A percentile compares a stretch with the other conserved stretches of the same genome.
phyloP scores from a whole-genome alignment of 257 asterid genomes.

The Voacanga thouarsii region DNA sequence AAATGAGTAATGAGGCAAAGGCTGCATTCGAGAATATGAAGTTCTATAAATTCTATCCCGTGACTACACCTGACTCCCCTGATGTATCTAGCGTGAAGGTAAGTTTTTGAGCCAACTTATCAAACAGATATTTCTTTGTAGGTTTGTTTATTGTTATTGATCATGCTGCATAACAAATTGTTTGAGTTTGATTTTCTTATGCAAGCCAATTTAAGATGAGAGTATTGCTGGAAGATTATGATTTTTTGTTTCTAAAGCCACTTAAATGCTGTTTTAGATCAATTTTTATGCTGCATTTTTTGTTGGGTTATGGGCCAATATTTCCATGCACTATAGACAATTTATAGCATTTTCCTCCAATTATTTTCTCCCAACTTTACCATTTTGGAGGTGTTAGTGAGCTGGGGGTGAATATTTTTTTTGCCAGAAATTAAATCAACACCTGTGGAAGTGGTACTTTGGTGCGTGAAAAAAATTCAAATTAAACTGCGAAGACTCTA shows the following conservation, averaged over 20 bases:
- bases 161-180: not conserved
- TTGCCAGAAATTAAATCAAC: not conserved
- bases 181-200: too few relatives aligned
- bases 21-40: constrained; percentile 66
- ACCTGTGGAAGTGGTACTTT: not conserved
- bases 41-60: constrained; percentile 85
- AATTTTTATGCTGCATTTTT: not conserved
- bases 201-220: not conserved
- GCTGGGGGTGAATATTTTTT: not conserved
- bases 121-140: not conserved
- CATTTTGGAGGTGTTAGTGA: not conserved
- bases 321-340: not conserved
- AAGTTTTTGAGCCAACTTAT: constrained; percentile 13
- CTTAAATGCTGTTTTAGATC: not conserved
- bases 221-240: not conserved
- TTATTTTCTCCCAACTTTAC: not conserved
- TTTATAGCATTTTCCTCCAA: not conserved
- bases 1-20: constrained; percentile 65
- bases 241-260: not conserved
- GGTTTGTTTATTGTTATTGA: not conserved
- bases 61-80: constrained; percentile 62
- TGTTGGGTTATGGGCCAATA: not conserved
- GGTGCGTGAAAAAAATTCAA: not conserved
- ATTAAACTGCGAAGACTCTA: not conserved
- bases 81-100: constrained; percentile 85